Percentiles rank a stretch among this genome's conserved stretches.
Conservation (phyloP, 2,329 filamentous ascomycete genomes). For the Mollisia scopiformis region DNA sequence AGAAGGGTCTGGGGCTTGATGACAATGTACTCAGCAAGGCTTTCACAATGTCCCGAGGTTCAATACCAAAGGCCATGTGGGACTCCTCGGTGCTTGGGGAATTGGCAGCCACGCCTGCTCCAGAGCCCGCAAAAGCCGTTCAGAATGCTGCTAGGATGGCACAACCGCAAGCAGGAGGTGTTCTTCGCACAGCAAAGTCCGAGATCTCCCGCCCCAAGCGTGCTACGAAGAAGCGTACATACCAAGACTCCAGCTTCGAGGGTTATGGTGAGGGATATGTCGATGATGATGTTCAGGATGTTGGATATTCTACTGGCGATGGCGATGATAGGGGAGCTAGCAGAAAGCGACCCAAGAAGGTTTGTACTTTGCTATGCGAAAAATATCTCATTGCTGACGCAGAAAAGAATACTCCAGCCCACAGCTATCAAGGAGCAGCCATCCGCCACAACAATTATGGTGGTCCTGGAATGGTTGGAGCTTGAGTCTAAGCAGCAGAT, state of each 20-base stretch:
- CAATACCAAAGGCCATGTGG: constrained; percentile 57
- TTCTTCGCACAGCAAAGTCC: constrained; percentile 19
- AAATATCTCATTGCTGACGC: constrained; percentile 29
- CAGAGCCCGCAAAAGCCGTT: constrained; percentile 19
- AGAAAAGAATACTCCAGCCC: constrained; percentile 28
- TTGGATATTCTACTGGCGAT: constrained; percentile 73
- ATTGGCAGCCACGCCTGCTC: constrained; percentile 33
- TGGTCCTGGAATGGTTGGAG: constrained; percentile 61
- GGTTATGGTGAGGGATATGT: constrained; percentile 74
- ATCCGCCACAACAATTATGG: constrained; percentile 49
- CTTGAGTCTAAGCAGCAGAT: constrained; percentile 38
- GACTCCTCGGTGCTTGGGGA: constrained; percentile 63
- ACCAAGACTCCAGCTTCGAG: constrained; percentile 74
- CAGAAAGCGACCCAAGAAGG: constrained; percentile 69
- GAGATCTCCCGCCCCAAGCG: constrained; percentile 60
- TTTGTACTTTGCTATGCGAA: constrained; percentile 38
- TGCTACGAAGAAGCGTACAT: constrained; percentile 72
- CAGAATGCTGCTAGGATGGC: constrained; percentile 22
- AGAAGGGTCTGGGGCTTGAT: constrained; percentile 50
- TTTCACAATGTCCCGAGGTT: constrained; percentile 59
- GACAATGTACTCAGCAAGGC: constrained; percentile 51
- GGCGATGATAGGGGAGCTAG: constrained; percentile 60
- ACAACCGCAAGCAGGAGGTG: constrained; percentile 17
- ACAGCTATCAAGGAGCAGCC: constrained; percentile 28
- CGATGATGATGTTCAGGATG: constrained; percentile 66